Conservation (phyloP, 257 asterid species). For the Nicotiana tabacum region DNA sequence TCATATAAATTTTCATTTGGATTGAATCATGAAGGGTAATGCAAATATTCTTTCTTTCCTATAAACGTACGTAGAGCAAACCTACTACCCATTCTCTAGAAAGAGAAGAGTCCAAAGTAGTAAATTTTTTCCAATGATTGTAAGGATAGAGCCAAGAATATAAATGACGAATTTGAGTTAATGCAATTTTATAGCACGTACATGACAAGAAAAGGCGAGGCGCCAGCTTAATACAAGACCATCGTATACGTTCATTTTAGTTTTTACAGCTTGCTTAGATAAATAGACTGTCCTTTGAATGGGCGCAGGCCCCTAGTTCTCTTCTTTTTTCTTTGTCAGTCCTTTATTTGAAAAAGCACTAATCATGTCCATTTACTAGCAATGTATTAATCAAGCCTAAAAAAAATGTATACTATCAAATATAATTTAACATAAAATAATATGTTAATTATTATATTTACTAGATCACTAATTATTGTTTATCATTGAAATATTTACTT, state of each 20-base stretch:
- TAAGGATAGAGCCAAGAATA: not conserved
- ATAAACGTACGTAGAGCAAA: not conserved
- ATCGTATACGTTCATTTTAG: not conserved
- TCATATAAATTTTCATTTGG: not conserved
- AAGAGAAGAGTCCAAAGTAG: constrained; percentile 20
- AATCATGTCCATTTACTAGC: not conserved
- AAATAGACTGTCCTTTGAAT: not conserved
- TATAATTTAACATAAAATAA: too few species aligned
- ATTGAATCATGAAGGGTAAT: not conserved
- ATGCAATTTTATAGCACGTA: not conserved
- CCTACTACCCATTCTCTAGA: constrained; percentile 10
- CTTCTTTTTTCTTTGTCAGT: not conserved
- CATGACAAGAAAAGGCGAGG: not conserved
- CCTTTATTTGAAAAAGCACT: not conserved
- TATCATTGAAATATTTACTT: too few species aligned
- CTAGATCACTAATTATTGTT: too few species aligned
- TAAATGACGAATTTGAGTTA: not conserved
- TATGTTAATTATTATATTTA: too few species aligned
- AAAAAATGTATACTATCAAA: too few species aligned
- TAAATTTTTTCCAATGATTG: constrained; percentile 20
- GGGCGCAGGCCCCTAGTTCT: not conserved
- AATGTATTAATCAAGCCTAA: not conserved
- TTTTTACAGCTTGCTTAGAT: not conserved
- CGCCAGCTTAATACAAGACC: not conserved
- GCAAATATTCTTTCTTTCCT: not conserved